Base-by-base conservation (phyloP, 2,329 filamentous ascomycete genomes). In the Colletotrichum gloeosporioides region DNA sequence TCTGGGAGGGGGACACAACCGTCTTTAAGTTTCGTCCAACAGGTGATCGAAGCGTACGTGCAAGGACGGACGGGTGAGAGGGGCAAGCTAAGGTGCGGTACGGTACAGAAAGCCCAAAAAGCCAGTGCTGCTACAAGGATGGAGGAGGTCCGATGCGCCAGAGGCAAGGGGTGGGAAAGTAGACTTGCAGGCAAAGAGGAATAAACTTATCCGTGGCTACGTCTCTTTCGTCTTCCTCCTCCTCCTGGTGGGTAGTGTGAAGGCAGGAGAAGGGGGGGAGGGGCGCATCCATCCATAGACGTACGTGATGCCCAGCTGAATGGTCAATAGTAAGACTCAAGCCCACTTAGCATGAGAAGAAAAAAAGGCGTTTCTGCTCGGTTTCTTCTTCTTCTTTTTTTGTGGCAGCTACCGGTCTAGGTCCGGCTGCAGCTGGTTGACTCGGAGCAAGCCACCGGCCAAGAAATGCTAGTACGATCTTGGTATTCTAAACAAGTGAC, bases 11-110 rank as follows among this genome's bases (percentile, higher is more conserved):
- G 63, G 69, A 76, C 57, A 69, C 31, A 66, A 66, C 34, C 64
- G 65, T 73, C 71, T 74, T 74, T 65, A 65, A 65, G 74, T 69
- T 76, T 69, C 71, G 74, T 74, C 70, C 74, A 74, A 66, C 70
- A 76, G 70, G 70, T 69, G 71, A 69, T 61, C 59, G 74, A 74
- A 74, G 74, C 64, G 70, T 75, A 32, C 34, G 72, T 73, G 70
- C 70, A 69, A 31, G 71, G 59, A 65, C 64, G 44, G 73, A 71
- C 49, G 63, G 27, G 34, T 64, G 34, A 64, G 62, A 64, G 31
- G 29, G 36, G 62, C 44, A 39, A 65, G 63, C 29, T 63, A 63
- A 69, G 32, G 65, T 66, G 49, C 65, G 44, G 65, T 69, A 57
- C 70, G 59, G 64, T 63, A 69, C 44, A 73, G 66, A 57, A 25